Conservation (phyloP, 2,329 filamentous ascomycete genomes). For the Talaromyces islandicus region DNA sequence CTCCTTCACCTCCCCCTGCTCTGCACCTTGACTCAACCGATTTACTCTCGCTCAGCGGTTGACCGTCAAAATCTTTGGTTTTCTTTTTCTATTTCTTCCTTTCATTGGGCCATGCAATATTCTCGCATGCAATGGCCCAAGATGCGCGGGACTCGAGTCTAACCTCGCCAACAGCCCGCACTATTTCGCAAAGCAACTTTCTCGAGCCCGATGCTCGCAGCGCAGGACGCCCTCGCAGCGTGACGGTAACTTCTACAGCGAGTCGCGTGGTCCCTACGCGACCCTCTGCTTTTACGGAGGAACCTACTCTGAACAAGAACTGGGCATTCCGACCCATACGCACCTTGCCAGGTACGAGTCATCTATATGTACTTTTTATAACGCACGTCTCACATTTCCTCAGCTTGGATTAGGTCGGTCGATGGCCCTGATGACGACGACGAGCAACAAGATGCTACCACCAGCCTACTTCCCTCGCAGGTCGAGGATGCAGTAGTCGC, state of each 20-base stretch:
- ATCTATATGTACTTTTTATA: background rate
- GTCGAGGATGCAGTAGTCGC: slow-evolving; percentile 38
- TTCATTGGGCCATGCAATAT: slow-evolving; percentile 12
- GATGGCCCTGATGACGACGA: slow-evolving; percentile 32
- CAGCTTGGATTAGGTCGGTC: slow-evolving; percentile 41
- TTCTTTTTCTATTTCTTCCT: background rate
- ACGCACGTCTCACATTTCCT: background rate
- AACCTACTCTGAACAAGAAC: background rate
- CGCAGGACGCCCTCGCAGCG: background rate
- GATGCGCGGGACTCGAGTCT: slow-evolving; percentile 20
- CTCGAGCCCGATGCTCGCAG: slow-evolving; percentile 1
- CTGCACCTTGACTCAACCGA: background rate
- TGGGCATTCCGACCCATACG: slow-evolving; percentile 16
- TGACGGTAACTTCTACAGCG: slow-evolving; percentile 1
- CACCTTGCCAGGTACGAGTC: slow-evolving; percentile 32
- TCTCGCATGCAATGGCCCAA: slow-evolving; percentile 24
- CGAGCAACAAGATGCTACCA: slow-evolving; percentile 29
- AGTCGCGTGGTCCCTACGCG: slow-evolving; percentile 2
- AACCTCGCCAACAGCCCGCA: slow-evolving; percentile 11
- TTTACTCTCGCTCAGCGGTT: background rate
- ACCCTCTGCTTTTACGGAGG: background rate
- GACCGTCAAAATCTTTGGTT: background rate
- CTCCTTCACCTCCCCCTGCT: background rate
- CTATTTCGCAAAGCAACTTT: background rate
- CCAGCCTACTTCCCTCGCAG: slow-evolving; percentile 30